Evolutionary conservation across 2,329 filamentous ascomycete species (phyloP), one percentile per base, ranked within the genome.

Genomic region (Cryphonectria carpinicola): DNA sequence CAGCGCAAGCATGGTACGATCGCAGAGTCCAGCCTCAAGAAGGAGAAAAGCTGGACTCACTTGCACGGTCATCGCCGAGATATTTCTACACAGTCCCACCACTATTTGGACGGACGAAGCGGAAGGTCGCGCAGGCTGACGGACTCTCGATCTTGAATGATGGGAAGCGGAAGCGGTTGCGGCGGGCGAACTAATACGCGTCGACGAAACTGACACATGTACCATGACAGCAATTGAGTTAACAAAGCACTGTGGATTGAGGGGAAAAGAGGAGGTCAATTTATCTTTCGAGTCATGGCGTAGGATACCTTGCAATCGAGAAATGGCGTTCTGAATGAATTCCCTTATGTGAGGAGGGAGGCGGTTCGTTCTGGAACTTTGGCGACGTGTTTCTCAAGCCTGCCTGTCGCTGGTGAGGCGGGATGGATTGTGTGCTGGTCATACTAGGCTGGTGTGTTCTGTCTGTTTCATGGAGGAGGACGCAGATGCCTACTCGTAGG

Each of bases 251-350:
- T 32, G 28, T 32, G 62, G 39, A 14, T 19, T 14, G n/a, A 58
- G 19, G 14, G 28, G 41, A 10, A 25, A 37, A 41, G 10, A 19
- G 35, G 39, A 32, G 14, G 3, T 4, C 25, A 58, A 10, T 58
- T 65, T 11, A 22, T 10, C 28, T 32, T 46, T 32, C 28, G 58
- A 37, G 35, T 37, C 37, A 63, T 25, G 64, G 64, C 46, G 22
- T 32, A 65, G 64, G 64, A 52, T 25, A 54, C n/a, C 4, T 22
- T 13, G 62, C 43, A 32, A 52, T n/a, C 19, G 19, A 49, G 19
- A 49, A 49, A 35, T 37, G 64, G 64, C 64, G 64, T 65, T 37
- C 43, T 65, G 14, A 3, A 32, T 32, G 32, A 37, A 39, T 52
- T 11, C 39, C 39, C 32, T 65, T 17, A 32, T 11, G 10, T 39